Conservation (phyloP, 1,284 basidiomycete genomes). For the Sphaerobolus stellatus region DNA sequence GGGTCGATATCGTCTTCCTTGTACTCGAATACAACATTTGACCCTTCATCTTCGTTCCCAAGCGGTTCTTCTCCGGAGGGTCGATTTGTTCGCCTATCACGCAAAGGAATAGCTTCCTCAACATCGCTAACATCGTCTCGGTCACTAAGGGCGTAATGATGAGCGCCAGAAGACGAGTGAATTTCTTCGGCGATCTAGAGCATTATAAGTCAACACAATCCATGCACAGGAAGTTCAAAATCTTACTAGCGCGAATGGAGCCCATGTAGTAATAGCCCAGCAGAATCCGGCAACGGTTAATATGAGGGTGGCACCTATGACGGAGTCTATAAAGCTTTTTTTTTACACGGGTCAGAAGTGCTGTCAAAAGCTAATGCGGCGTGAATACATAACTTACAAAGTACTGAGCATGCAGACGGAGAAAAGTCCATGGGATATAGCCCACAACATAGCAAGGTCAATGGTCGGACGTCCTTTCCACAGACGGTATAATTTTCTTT, state of each 20-base stretch:
- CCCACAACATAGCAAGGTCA: conserved; percentile 72
- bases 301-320: conserved; percentile 61
- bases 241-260: conserved; percentile 70
- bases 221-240: neutral
- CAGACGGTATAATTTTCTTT: conserved; percentile 19
- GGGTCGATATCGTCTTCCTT: conserved; percentile 4
- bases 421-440: conserved; percentile 69
- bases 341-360: neutral
- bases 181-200: conserved; percentile 71
- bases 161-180: conserved; percentile 38
- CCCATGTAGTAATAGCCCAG: conserved; percentile 81
- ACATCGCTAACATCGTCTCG: conserved; percentile 17
- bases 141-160: conserved; percentile 9
- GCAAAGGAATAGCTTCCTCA: conserved; percentile 13
- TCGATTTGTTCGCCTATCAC: conserved; percentile 1
- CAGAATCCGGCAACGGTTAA: conserved; percentile 71
- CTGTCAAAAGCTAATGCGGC: neutral
- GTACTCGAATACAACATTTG: conserved; percentile 1
- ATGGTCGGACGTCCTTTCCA: conserved; percentile 38
- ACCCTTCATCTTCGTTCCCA: neutral
- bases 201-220: neutral
- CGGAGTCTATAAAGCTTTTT: conserved; percentile 60
- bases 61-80: neutral
- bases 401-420: conserved; percentile 70
- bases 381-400: conserved; percentile 50